These are phyloP conservation scores for Fomitopsis palustris DNA, from an alignment of 1,284 basidiomycete genomes.

Conservation along the genomic window DNA sequence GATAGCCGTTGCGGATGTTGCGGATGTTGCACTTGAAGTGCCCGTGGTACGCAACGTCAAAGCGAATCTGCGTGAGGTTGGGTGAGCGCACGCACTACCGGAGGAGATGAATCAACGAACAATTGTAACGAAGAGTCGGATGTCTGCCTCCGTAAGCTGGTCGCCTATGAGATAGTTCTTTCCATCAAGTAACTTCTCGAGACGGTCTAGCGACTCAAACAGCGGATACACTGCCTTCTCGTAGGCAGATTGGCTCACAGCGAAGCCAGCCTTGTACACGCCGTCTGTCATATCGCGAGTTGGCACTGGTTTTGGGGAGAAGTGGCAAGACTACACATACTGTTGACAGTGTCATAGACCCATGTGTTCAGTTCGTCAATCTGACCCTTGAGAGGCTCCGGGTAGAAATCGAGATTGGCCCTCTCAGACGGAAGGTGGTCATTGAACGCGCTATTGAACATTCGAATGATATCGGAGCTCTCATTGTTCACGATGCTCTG, in stretches of 20 bases:
- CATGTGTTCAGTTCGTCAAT: slow-evolving; percentile 89
- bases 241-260: slow-evolving; percentile 81
- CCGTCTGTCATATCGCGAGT: slow-evolving; percentile 47
- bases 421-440: slow-evolving; percentile 61
- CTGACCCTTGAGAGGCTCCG: slow-evolving; percentile 36
- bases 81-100: neutral
- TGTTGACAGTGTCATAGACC: slow-evolving; percentile 84
- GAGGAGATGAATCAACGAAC: slow-evolving; percentile 32
- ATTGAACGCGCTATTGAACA: slow-evolving; percentile 86
- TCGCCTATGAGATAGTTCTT: slow-evolving; percentile 84
- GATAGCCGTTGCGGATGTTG: slow-evolving; percentile 76
- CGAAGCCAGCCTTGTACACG: slow-evolving; percentile 91
- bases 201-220: slow-evolving; percentile 76
- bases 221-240: slow-evolving; percentile 68
- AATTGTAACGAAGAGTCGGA: slow-evolving; percentile 89
- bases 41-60: slow-evolving; percentile 85
- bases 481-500: slow-evolving; percentile 95
- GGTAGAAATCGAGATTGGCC: slow-evolving; percentile 36
- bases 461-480: slow-evolving; percentile 90
- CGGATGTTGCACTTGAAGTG: slow-evolving; percentile 95
- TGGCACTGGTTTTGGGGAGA: neutral
- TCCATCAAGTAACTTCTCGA: slow-evolving; percentile 75
- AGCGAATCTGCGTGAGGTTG: slow-evolving; percentile 40
- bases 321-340: slow-evolving; percentile 35
- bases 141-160: slow-evolving; percentile 87